Conservation (phyloP, 768 basidiomycete species). For the Clitopilus passeckerianus region DNA sequence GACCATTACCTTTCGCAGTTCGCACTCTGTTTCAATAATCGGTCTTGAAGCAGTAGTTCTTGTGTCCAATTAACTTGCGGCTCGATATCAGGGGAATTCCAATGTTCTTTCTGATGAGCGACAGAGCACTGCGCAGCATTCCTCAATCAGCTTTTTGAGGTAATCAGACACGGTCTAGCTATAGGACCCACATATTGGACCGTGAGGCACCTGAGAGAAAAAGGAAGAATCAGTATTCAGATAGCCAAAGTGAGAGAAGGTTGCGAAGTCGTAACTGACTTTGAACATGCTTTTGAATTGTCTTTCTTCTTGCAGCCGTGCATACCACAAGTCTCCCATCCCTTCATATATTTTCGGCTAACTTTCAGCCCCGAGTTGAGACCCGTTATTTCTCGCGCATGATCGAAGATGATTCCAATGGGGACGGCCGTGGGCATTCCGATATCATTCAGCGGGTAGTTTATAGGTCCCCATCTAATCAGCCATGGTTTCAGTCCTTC, state of each 20-base stretch:
- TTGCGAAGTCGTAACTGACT: background rate
- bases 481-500: background rate
- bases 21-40: too few relatives aligned
- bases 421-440: too few relatives aligned
- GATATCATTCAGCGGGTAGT: too few relatives aligned
- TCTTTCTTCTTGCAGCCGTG: constrained; percentile 4
- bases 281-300: constrained; percentile 7
- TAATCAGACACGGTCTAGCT: too few relatives aligned
- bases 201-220: constrained; percentile 12
- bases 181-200: constrained; percentile 5
- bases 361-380: too few relatives aligned
- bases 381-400: too few relatives aligned
- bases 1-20: too few relatives aligned
- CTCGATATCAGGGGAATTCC: background rate
- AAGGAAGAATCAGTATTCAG: too few relatives aligned
- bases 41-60: background rate
- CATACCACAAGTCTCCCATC: constrained; percentile 11
- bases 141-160: too few relatives aligned
- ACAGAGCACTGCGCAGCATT: background rate
- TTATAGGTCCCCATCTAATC: too few relatives aligned
- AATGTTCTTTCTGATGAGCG: background rate
- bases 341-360: constrained; percentile 1
- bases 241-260: too few relatives aligned
- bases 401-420: too few relatives aligned
- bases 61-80: background rate